Evolutionary conservation across 2,329 filamentous ascomycete species (phyloP), one percentile per base, ranked within the genome.

Genomic region (Colletotrichum lupini): DNA sequence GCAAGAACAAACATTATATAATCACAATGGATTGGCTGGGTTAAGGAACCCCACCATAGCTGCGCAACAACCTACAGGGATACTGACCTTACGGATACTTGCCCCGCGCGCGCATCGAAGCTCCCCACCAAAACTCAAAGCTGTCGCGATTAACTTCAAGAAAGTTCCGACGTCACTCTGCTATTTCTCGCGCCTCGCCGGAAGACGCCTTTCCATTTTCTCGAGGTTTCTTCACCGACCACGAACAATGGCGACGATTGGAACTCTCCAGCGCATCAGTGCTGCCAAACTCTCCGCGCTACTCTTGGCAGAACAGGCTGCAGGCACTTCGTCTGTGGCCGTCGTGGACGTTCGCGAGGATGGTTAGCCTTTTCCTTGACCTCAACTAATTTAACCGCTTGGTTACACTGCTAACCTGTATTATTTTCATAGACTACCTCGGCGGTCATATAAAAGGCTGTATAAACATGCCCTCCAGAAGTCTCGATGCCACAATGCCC

Each of bases 331-430:
- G 69, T 84, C 81, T 78, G 87, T 95, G 70, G 94, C 94, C 11
- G 87, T 98, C 49, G 89, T 98, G 72, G 97, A 98, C 81, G 97
- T 98, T 8, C 92, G 97, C 71, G 97, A 98, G 81, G 91, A 92
- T 76, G 93, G 92, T 93, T 82, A 67, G 84, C 35, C 79, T 64
- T 28, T 76, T 56, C 35, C 52, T 24, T 22, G 30, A 26, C 55
- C 42, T n/a, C 19, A 14, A 9, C 1, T 26, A 8, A 7, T 12
- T 8, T 16, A 8, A 5, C 42, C 16, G 22, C 14, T 14, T 9
- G 56, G n/a, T 8, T 16, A 24, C 49, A 12, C 68, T 46, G 24
- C 53, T 53, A 9, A 66, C 12, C 6, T 46, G 11, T 49, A 11
- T 49, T 4, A 4, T n/a, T 28, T 26, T 4, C 30, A 3, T 76